phyloP scores from a whole-genome alignment of 2,329 filamentous ascomycete species.

The Eurotiales sp. region DNA sequence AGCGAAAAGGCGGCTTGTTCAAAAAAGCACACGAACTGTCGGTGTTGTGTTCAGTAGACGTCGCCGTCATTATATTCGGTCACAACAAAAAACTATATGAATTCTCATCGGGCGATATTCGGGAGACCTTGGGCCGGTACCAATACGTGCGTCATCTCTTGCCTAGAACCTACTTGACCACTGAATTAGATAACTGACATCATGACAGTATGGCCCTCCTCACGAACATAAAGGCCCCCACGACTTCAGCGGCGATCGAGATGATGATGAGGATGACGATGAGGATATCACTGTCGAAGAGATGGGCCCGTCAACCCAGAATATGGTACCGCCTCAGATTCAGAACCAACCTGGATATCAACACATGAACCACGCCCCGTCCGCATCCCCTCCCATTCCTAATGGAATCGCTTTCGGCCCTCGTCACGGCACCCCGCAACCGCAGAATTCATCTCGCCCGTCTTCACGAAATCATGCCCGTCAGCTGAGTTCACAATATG shows the following conservation, averaged over 20 bases:
- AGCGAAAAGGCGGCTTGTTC: conserved; percentile 97
- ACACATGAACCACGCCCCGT: conserved; percentile 79
- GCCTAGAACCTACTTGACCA: conserved; percentile 1
- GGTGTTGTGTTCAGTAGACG: conserved; percentile 95
- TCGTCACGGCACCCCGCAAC: conserved; percentile 78
- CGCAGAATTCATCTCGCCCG: conserved; percentile 69
- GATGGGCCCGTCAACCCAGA: conserved; percentile 47
- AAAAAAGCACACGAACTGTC: conserved; percentile 99
- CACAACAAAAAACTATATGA: conserved; percentile 99
- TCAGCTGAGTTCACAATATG: conserved; percentile 68
- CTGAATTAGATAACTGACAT: conserved; percentile 15
- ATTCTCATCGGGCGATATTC: conserved; percentile 92
- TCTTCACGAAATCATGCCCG: conserved; percentile 76
- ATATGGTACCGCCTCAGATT: conserved; percentile 67
- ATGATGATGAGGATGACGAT: conserved; percentile 76
- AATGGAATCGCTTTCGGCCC: conserved; percentile 70
- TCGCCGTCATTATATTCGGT: conserved; percentile 97
- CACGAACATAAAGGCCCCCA: conserved; percentile 95
- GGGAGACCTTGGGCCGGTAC: conserved; percentile 81
- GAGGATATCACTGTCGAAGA: conserved; percentile 69
- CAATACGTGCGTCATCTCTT: conserved; percentile 68
- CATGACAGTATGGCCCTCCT: conserved; percentile 73
- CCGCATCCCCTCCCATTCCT: conserved; percentile 80
- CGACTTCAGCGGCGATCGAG: conserved; percentile 78
- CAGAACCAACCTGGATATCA: conserved; percentile 65